Evolutionary conservation across 176 grass and related monocot genomes (phyloP).

Genomic region (Triticum urartu): DNA sequence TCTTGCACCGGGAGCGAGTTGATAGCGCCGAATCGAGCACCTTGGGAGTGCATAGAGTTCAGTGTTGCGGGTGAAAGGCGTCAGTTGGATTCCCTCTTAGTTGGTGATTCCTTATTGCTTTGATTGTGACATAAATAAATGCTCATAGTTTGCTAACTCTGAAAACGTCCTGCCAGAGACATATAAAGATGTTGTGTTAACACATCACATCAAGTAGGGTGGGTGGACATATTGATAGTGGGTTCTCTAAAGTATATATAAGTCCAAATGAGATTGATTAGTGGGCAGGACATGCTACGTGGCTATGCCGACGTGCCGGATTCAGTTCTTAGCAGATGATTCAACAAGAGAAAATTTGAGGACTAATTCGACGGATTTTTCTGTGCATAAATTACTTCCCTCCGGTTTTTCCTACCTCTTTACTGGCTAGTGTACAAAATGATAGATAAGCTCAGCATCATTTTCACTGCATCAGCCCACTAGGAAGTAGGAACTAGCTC

Average conservation of each 20-base stretch:
- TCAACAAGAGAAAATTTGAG: neutral
- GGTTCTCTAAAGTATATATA: neutral
- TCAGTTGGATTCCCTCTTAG: slow-evolving; percentile 16
- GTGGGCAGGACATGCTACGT: slow-evolving; percentile 11
- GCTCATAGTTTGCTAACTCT: neutral
- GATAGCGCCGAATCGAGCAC: slow-evolving; percentile 17
- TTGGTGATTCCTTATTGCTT: slow-evolving; percentile 32
- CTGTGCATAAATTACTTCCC: neutral
- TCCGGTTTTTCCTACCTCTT: neutral
- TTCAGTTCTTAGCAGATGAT: neutral
- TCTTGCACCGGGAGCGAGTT: neutral
- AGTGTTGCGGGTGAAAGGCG: slow-evolving; percentile 7
- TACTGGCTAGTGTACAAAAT: neutral
- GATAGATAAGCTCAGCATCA: slow-evolving; percentile 26
- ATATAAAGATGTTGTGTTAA: slow-evolving; percentile 9
- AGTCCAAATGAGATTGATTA: neutral
- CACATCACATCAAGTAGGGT: neutral
- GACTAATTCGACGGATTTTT: neutral
- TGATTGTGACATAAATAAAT: slow-evolving; percentile 44
- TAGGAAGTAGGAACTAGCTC: slow-evolving; percentile 20
- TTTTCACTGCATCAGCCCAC: slow-evolving; percentile 24
- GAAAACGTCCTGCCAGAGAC: neutral
- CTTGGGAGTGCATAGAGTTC: neutral
- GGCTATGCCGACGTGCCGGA: neutral
- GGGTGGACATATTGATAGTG: slow-evolving; percentile 7